Evolutionary conservation across 306 rosid species (phyloP).

Genomic region (Quercus alba): DNA sequence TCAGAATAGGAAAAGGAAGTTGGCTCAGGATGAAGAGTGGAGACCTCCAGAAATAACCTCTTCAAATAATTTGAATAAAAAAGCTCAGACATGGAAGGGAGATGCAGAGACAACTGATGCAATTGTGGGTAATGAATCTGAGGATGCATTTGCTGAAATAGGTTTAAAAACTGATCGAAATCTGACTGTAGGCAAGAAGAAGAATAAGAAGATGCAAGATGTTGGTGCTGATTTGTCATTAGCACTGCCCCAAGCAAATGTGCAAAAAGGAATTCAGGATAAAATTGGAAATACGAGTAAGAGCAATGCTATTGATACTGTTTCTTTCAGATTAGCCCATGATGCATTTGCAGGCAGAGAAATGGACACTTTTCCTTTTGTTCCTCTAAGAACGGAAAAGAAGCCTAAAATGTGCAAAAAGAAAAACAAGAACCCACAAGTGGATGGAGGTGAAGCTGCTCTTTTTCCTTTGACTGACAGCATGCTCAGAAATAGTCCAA

Average conservation of each 20-base stretch:
- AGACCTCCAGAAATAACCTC: conserved; percentile 30
- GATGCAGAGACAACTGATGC: conserved; percentile 32
- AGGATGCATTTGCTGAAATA: conserved; percentile 32
- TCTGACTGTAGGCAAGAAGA: conserved; percentile 50
- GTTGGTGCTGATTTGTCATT: conserved; percentile 36
- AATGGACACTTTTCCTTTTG: conserved; percentile 39
- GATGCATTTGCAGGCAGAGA: conserved; percentile 34
- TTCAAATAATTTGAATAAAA: conserved; percentile 31
- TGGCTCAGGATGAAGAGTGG: conserved; percentile 45
- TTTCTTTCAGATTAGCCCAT: conserved; percentile 30
- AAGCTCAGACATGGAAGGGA: conserved; percentile 32
- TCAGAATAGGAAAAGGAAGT: conserved; percentile 65
- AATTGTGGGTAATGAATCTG: conserved; percentile 29
- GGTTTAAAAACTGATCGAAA: conserved; percentile 41
- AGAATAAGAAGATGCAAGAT: conserved; percentile 45
- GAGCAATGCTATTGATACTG: conserved; percentile 21
- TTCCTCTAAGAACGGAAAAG: conserved; percentile 37
- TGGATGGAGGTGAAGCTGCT: conserved; percentile 38
- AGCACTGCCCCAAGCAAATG: conserved; percentile 32
- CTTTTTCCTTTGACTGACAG: conserved; percentile 34
- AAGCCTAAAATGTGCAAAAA: conserved; percentile 47
- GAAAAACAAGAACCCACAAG: conserved; percentile 55
- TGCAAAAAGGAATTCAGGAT: conserved; percentile 34
- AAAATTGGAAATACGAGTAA: conserved; percentile 29
- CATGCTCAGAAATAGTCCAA: conserved; percentile 30